Evolutionary conservation across 495 filamentous ascomycete genomes (phyloP), one percentile per base, ranked within the genome.

Genomic region (Annulohypoxylon moriforme): DNA sequence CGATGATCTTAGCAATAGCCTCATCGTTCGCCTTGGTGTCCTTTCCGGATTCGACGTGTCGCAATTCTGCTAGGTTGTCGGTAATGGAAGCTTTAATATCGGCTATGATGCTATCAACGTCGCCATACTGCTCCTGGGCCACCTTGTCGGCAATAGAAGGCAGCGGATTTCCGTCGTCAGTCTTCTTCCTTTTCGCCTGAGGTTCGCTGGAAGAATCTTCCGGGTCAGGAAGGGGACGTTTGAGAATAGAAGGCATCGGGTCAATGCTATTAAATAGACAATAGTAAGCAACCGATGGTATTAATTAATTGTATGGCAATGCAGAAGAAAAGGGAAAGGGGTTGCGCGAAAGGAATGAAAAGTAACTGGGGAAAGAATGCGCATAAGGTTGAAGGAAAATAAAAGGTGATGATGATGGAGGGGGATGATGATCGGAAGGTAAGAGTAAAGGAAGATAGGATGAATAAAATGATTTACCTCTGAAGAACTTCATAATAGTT

Each of bases 131-230:
- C 58, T 80, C 78, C 33, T 80, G 77, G 9, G 73, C 67, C 16
- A 84, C 76, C 78, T 83, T 83, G 64, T 85, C 81, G 38, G 83
- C 77, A 61, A 87, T 81, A 52, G 81, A 82, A n/a, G 29, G 57
- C 18, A 63, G 68, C 38, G 73, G 72, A 25, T 49, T 64, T 40
- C 50, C 65, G 9, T 83, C 82, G 34, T 79, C 76, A 2, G 82
- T 78, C 68, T 84, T 85, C 29, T 84, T 78, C 9, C 83, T 75
- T 74, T 86, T 86, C 24, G 82, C 72, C 20, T 82, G 74, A 3
- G 83, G 84, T 52, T 84, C 84, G 61, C 70, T 75, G 58, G 78
- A 68, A 13, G 75, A 69, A 24, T 70, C 46, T 34, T 77, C 63
- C 1, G 75, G 46, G 0, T 80, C 75, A 29, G 80, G 78, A 9